phyloP scores from a whole-genome alignment of 352 stramenopile genomes.

The Globisporangium abappressorium region DNA sequence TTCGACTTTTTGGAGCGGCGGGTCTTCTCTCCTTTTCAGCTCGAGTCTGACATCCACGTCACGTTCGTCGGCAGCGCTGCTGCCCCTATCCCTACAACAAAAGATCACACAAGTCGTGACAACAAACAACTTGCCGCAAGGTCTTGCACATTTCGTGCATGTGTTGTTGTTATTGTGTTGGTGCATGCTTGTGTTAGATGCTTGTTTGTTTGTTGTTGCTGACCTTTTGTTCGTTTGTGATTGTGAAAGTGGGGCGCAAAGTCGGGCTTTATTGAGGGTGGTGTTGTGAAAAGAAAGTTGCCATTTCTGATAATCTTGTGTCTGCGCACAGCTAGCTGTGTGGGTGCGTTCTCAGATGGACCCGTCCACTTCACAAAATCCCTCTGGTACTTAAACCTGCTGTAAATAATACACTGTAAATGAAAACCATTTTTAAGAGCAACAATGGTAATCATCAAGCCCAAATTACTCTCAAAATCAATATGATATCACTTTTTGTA shows the following conservation, averaged over 20 bases:
- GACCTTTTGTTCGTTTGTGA: constrained; percentile 4
- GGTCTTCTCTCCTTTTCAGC: not conserved
- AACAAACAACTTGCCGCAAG: not conserved
- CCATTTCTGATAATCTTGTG: constrained; percentile 5
- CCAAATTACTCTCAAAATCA: too few relatives aligned
- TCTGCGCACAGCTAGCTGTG: not conserved
- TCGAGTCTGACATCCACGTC: constrained; percentile 11
- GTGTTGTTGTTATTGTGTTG: not conserved
- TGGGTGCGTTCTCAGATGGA: constrained; percentile 8
- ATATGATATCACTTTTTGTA: too few relatives aligned
- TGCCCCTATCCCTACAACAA: constrained; percentile 8
- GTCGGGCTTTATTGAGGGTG: not conserved
- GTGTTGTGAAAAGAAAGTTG: not conserved
- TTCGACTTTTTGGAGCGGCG: not conserved
- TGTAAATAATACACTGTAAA: not conserved
- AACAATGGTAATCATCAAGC: too few relatives aligned
- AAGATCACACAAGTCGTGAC: constrained; percentile 7
- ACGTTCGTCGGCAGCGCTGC: not conserved
- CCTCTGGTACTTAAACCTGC: not conserved
- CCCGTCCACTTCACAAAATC: not conserved
- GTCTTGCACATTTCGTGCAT: not conserved
- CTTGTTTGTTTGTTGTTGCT: constrained; percentile 1
- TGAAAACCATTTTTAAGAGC: too few relatives aligned
- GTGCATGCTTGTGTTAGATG: not conserved
- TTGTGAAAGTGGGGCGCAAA: not conserved